Evolutionary conservation across 1,139 yeast species (phyloP).

Genomic region (Lodderomyces oxycetoniae): DNA sequence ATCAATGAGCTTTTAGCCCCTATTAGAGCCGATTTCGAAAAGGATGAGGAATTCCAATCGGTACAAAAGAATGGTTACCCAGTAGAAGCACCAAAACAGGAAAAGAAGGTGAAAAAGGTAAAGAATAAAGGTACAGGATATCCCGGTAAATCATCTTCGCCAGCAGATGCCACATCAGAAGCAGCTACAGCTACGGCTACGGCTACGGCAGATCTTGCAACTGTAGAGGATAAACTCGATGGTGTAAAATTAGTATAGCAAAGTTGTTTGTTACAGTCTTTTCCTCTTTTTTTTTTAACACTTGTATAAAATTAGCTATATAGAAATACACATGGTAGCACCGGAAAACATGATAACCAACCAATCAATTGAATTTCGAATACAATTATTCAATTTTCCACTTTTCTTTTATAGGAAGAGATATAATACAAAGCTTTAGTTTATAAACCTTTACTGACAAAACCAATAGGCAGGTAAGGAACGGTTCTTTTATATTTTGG

Average conservation of each 20-base stretch:
- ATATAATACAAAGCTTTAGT: too few relatives aligned
- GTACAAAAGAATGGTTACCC: slow-evolving; percentile 83
- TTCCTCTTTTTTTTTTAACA: too few relatives aligned
- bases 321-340: slow-evolving; percentile 3
- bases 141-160: slow-evolving; percentile 75
- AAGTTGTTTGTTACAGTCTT: too few relatives aligned
- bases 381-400: slow-evolving; percentile 10
- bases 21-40: slow-evolving; percentile 63
- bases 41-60: slow-evolving; percentile 66
- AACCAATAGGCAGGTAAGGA: too few relatives aligned
- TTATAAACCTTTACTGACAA: too few relatives aligned
- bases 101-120: slow-evolving; percentile 64
- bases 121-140: slow-evolving; percentile 83
- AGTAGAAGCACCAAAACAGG: slow-evolving; percentile 54
- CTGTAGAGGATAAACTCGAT: slow-evolving; percentile 7
- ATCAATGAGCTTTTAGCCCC: slow-evolving; percentile 81
- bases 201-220: too few relatives aligned
- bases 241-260: slow-evolving; percentile 6
- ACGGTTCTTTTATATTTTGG: too few relatives aligned
- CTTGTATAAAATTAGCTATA: too few relatives aligned
- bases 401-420: too few relatives aligned
- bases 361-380: slow-evolving; percentile 14
- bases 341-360: too few relatives aligned
- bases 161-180: slow-evolving; percentile 10
- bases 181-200: slow-evolving; percentile 5